phyloP scores from a whole-genome alignment of 306 rosid species.

The Pyrus pyrifolia region DNA sequence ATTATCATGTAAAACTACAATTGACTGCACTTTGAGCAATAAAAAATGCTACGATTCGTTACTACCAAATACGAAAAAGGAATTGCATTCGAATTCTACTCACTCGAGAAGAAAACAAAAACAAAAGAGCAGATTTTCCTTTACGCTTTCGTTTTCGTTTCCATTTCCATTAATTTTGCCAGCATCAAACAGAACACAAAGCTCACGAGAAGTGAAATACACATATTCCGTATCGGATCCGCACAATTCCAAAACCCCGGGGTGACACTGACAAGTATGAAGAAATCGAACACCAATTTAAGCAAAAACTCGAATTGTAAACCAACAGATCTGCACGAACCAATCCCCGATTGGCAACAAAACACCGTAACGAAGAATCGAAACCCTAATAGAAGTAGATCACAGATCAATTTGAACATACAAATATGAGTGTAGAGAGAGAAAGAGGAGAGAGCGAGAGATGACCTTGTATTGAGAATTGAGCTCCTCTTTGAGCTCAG shows the following conservation, averaged over 20 bases:
- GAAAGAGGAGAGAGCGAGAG: neutral
- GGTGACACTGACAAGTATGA: neutral
- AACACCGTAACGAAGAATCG: neutral
- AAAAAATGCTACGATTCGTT: neutral
- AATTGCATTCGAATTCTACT: neutral
- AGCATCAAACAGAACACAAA: neutral
- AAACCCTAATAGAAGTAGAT: constrained; percentile 16
- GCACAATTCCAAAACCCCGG: neutral
- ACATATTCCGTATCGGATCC: neutral
- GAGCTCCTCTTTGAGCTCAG: constrained; percentile 99
- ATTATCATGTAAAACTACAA: neutral
- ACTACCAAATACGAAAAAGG: neutral
- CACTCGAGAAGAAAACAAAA: neutral
- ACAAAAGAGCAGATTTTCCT: neutral
- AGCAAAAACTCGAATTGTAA: constrained; percentile 3
- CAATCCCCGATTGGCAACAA: neutral
- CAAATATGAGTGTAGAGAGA: neutral
- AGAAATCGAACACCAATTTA: neutral
- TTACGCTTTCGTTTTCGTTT: neutral
- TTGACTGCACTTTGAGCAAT: neutral
- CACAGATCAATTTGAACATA: constrained; percentile 16
- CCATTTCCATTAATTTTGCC: neutral
- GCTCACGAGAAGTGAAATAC: neutral
- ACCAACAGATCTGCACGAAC: constrained; percentile 29
- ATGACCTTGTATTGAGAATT: constrained; percentile 98